Evolutionary conservation across 73 alveolate species (phyloP).

Genomic region (Durusdinium trenchii): DNA sequence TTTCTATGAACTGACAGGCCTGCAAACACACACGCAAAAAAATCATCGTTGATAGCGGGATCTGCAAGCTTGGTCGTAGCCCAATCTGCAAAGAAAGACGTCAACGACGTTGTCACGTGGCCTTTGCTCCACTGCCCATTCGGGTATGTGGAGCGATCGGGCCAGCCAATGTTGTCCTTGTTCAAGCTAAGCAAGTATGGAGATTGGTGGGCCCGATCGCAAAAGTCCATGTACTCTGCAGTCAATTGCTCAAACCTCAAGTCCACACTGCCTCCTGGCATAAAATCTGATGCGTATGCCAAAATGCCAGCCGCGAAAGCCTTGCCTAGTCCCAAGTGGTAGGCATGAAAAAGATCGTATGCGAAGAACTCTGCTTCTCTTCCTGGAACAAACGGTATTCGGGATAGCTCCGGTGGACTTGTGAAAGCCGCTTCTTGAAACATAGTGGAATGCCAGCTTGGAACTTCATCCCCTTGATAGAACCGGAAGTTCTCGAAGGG

Average conservation of each 20-base stretch:
- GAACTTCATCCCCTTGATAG: too few species aligned
- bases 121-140: constrained; percentile 32
- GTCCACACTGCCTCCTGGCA: not conserved
- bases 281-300: not conserved
- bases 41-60: not conserved
- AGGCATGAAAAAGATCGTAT: not conserved
- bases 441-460: not conserved
- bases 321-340: constrained; percentile 36
- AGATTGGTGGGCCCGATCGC: not conserved
- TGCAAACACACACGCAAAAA: not conserved
- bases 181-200: not conserved
- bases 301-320: not conserved
- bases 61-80: not conserved
- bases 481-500: too few species aligned
- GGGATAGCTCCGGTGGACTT: not conserved
- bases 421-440: not conserved
- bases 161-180: not conserved
- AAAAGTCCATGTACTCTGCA: not conserved
- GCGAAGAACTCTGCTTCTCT: not conserved
- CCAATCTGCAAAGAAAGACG: not conserved
- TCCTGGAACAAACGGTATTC: not conserved
- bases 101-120: not conserved
- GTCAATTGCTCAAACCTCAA: not conserved
- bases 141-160: not conserved
- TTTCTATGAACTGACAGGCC: not conserved